Evolutionary conservation across 768 basidiomycete genomes (phyloP), one percentile per base, ranked within the genome.

Genomic region (Infundibulicybe gibba): DNA sequence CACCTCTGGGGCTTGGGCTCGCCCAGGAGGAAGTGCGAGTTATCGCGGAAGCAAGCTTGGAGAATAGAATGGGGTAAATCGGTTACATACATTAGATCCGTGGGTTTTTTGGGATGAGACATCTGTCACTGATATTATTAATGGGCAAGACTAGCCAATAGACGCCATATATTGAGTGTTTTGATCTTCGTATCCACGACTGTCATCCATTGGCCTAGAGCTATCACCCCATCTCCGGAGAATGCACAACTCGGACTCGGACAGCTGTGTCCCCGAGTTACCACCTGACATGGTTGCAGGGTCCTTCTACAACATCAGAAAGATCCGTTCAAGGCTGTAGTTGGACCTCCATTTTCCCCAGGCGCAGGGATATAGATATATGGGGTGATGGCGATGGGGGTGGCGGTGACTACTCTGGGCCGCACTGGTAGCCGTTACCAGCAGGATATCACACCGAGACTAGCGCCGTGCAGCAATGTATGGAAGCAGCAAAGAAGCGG

Each of bases 401-500:
- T 14, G 49, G 61, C 41, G 71, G 77, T 13, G 78, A 81, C n/a
- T n/a, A n/a, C 49, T 75, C 93, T 44, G 94, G 94, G 1, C 95
- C 95, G 0, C 77, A n/a, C n/a, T n/a, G n/a, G n/a, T n/a, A 75
- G 61, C 93, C 91, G 0, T 69, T 87, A 0, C 84, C 86, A 3
- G 65, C 74, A 31, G 64, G 69, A 6, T 67, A 62, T 44, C 66
- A 66, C 34, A 62, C 65, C 45, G 76, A 76, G 52, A 69, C 70
- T 49, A 81, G 87, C 39, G 90, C 83, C 5, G 87, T 94, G 3
- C 66, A 79, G 40, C 87, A 90, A 61, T 97, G 97, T 52, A 64
- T 92, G 59, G 91, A 90, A 60, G 74, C 80, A 45, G 94, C 98
- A 63, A 87, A 89, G 57, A 79, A 84, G 49, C 71, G 88, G 51